phyloP scores from a whole-genome alignment of 139 green algal species.

The Spirogloea muscicola region DNA sequence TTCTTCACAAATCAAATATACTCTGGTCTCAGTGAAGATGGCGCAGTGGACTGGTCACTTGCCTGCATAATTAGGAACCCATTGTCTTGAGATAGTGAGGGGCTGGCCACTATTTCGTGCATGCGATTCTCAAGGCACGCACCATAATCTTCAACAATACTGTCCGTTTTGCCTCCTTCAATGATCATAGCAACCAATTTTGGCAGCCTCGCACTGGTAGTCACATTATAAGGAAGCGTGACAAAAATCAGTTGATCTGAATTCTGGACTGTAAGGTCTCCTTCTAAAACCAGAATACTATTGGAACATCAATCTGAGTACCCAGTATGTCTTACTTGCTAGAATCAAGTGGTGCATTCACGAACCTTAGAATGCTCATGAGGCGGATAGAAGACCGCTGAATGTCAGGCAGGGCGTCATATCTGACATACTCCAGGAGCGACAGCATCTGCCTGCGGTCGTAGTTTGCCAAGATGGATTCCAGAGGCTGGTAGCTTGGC shows the following conservation, averaged over 20 bases:
- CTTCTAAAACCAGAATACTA: too few relatives aligned
- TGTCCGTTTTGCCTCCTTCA: neutral
- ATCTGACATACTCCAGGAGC: slow-evolving; percentile 43
- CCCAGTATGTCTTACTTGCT: too few relatives aligned
- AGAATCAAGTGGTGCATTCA: too few relatives aligned
- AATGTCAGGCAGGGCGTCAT: slow-evolving; percentile 15
- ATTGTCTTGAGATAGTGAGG: neutral
- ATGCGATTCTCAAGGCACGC: slow-evolving; percentile 13
- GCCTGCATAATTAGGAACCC: slow-evolving; percentile 39
- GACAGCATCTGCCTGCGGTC: slow-evolving; percentile 20
- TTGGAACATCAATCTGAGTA: too few relatives aligned
- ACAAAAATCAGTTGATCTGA: too few relatives aligned
- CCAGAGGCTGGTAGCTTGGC: slow-evolving; percentile 1
- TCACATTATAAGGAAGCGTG: neutral
- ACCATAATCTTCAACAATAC: slow-evolving; percentile 24
- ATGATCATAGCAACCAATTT: slow-evolving; percentile 38
- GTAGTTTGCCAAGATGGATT: slow-evolving; percentile 24
- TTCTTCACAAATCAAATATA: too few relatives aligned
- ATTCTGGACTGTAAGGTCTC: too few relatives aligned
- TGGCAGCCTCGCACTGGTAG: slow-evolving; percentile 6
- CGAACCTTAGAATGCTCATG: slow-evolving; percentile 37
- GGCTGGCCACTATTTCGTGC: neutral
- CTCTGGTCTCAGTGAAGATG: too few relatives aligned
- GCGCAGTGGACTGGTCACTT: too few relatives aligned
- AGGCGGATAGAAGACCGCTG: slow-evolving; percentile 29